Evolutionary conservation across 331 rosid genomes (phyloP), one percentile per base, ranked within the genome.

Genomic region (Malus hybrid): DNA sequence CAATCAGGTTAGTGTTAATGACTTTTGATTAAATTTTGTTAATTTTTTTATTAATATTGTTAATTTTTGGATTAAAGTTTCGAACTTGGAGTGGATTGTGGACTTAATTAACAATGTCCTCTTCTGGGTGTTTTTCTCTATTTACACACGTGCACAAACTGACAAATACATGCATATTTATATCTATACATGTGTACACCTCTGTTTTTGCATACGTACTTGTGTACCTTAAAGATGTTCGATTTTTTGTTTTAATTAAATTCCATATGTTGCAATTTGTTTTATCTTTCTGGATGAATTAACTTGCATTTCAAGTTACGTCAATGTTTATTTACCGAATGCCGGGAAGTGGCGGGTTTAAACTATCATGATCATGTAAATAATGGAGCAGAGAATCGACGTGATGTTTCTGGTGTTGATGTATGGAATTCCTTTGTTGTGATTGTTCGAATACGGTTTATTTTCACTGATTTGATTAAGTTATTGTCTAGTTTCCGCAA

Each of bases 1-100:
- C 73, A 85, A 85, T 73, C 91, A 89, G 99, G 97, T 91, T 36
- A 48, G 71, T 18, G 8, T 24, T 55, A 19, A 1, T 13, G 27
- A 65, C 22, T 9, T 48, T 34, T 54, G 20, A 65, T 33, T 67
- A 3, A 6, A 2, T 39, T 52, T 32, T 2, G 8, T 15, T 54
- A 24, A 33, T 65, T n/a, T 42, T 33, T 22, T 22, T 22, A 33
- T 33, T 33, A 33, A 33, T 33, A 6, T 33, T 42, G 48, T 42
- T 10, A 42, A 42, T 42, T 42, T 42, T 20, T 56, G 70, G 54
- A 22, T 39, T 10, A 19, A 1, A 48, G 15, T 10, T 64, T 46
- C 8, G 20, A 42, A 15, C 64, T 59, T 65, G 65, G 54, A 39
- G 46, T 54, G 9, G 64, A 52, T 46, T 64, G 1, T 52, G 24